Evolutionary conservation across 257 asterid genomes (phyloP), one percentile per base, ranked within the genome.

Genomic region (Fraxinus pennsylvanica): DNA sequence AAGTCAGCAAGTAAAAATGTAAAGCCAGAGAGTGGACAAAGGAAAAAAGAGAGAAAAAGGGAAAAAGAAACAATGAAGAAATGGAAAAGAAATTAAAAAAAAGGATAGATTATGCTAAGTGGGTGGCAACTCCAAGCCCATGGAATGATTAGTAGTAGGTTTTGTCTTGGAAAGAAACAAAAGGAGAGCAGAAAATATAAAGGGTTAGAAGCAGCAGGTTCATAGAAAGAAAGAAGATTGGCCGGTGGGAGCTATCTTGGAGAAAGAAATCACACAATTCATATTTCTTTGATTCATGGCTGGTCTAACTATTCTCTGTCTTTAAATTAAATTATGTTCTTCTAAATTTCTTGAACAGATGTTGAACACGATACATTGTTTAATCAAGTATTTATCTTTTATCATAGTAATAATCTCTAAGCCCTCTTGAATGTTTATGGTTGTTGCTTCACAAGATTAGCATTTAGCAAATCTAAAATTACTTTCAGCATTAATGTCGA

Each of bases 261-360:
- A 54, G 65, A 54, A 25, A 54, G 12, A n/a, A 54, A 5, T 57
- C 10, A 3, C 66, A 17, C 3, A 57, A 57, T 5, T 57, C 29
- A 57, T 57, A 57, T 57, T 57, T 57, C 66, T 5, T n/a, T n/a
- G 66, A 57, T 57, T 57, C 27, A 57, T 57, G 66, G 66, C 66
- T 7, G 1, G 66, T 57, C 32, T 59, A 59, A 59, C 29, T 9
- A 21, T 59, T 59, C 67, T 19, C 4, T 9, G 27, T 21, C 32
- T 21, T 21, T 59, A 22, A 5, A 57, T 57, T n/a, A 8, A n/a
- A 21, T 14, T n/a, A 22, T 9, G 30, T 7, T 59, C 67, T 59
- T 59, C 12, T 59, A 21, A 59, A 59, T 59, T 59, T 47, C 12
- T 7, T 21, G 29, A 59, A 59, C 67, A 21, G 17, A 59, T 59